Evolutionary conservation across 257 asterid species (phyloP).

Genomic region (Ophiorrhiza pumila): DNA sequence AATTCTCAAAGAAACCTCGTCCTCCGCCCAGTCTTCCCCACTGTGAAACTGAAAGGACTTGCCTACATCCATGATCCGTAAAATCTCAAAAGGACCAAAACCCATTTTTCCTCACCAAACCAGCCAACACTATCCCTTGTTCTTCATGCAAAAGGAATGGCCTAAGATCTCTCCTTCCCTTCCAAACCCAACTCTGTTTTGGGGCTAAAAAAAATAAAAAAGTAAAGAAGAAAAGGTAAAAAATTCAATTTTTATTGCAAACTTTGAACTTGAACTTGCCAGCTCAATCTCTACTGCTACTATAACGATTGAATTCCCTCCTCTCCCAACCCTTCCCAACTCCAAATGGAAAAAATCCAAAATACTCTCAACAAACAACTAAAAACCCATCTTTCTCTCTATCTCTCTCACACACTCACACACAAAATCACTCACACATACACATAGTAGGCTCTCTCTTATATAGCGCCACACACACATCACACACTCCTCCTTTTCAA

Average conservation of each 20-base stretch:
- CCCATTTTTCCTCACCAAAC: too few species aligned
- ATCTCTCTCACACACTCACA: constrained; percentile 8
- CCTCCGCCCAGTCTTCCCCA: constrained; percentile 3
- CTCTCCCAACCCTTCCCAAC: neutral
- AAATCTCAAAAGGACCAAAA: neutral
- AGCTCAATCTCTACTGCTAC: constrained; percentile 10
- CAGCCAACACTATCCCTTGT: neutral
- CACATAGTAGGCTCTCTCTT: constrained; percentile 5
- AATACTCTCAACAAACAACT: neutral
- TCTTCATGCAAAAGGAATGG: constrained; percentile 10
- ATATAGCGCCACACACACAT: constrained; percentile 15
- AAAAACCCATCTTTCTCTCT: neutral
- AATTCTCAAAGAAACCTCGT: constrained; percentile 18
- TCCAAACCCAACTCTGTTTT: neutral
- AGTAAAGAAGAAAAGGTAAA: neutral
- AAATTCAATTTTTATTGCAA: neutral
- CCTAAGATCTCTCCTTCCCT: neutral
- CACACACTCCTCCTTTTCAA: constrained; percentile 29
- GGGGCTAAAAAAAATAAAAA: neutral
- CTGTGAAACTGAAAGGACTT: constrained; percentile 13
- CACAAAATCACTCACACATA: neutral
- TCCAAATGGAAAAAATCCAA: constrained; percentile 1
- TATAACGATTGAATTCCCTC: neutral
- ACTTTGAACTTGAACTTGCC: neutral
- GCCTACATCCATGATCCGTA: neutral